A percentile compares a stretch with the other conserved stretches of the same genome.
Conservation (phyloP, 1,139 yeast genomes). For the Zygoascus hellenicus region DNA sequence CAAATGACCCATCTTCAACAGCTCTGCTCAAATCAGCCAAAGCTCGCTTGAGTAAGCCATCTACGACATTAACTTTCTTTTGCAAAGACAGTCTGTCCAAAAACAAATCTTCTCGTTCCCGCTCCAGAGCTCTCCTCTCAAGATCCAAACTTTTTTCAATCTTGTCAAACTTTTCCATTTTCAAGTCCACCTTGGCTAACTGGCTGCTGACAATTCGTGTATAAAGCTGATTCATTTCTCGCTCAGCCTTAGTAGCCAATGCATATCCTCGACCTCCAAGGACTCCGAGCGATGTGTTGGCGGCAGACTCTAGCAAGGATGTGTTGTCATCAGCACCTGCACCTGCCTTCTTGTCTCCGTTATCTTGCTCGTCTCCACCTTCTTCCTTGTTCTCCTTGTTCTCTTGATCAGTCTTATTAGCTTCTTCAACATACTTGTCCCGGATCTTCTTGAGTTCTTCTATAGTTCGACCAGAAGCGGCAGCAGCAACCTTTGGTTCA, state of each 20-base stretch:
- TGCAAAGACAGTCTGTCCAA: slow-evolving; percentile 72
- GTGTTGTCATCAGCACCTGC: slow-evolving; percentile 12
- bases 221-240: slow-evolving; percentile 45
- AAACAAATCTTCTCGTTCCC: slow-evolving; percentile 76
- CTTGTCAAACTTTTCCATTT: slow-evolving; percentile 60
- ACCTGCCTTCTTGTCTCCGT: slow-evolving; percentile 13
- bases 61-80: slow-evolving; percentile 50
- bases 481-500: slow-evolving; percentile 83
- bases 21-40: slow-evolving; percentile 36
- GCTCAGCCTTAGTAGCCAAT: slow-evolving; percentile 76
- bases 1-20: slow-evolving; percentile 10
- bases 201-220: slow-evolving; percentile 71
- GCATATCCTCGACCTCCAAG: slow-evolving; percentile 80
- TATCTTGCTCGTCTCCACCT: slow-evolving; percentile 13
- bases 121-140: slow-evolving; percentile 67
- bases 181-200: slow-evolving; percentile 67
- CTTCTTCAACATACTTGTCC: slow-evolving; percentile 21
- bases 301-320: slow-evolving; percentile 15
- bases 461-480: slow-evolving; percentile 45
- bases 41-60: slow-evolving; percentile 45
- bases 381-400: slow-evolving; percentile 14
- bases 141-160: slow-evolving; percentile 74
- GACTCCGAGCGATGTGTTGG: slow-evolving; percentile 31
- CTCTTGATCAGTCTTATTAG: slow-evolving; percentile 11
- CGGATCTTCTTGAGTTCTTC: slow-evolving; percentile 45